Percentiles rank a stretch among this genome's conserved stretches.
Evolutionary conservation across 1,284 basidiomycete species (phyloP).

Genomic region (Melanopsichium pennsylvanicum): DNA sequence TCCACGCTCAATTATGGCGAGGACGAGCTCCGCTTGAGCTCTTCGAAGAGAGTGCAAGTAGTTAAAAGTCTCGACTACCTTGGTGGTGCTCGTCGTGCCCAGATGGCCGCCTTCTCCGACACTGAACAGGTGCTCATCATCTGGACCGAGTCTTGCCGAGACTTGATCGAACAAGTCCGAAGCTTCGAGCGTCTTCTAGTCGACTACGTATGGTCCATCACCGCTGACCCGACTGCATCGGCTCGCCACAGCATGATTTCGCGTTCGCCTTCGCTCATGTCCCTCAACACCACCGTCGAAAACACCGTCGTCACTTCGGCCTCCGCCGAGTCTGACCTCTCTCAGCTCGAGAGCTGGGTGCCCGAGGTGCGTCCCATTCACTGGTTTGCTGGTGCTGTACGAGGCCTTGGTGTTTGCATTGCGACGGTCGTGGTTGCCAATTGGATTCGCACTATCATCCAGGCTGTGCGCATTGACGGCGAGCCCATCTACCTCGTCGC

Average conservation of each 20-base stretch:
- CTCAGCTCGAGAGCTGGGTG: conserved; percentile 13
- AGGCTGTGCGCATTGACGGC: conserved; percentile 23
- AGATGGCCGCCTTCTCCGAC: conserved; percentile 82
- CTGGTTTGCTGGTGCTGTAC: conserved; percentile 18
- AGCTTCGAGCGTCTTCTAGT: conserved; percentile 80
- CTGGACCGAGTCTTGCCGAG: conserved; percentile 77
- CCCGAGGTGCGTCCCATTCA: conserved; percentile 13
- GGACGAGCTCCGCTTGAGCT: conserved; percentile 36
- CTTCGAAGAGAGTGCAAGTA: conserved; percentile 41
- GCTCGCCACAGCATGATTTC: conserved; percentile 29
- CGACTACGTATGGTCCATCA: conserved; percentile 75
- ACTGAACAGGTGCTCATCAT: conserved; percentile 77
- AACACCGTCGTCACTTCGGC: conserved; percentile 12
- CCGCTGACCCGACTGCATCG: conserved; percentile 20
- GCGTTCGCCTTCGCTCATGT: conserved; percentile 25
- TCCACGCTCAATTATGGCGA: conserved; percentile 61
- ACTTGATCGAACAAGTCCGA: conserved; percentile 53
- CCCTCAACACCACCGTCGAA: conserved; percentile 21
- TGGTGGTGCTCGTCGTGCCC: conserved; percentile 78
- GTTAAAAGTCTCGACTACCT: conserved; percentile 72
- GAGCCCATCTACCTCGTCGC: conserved; percentile 18
- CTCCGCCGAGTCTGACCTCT: conserved; percentile 8
- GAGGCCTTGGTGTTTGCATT: conserved; percentile 25
- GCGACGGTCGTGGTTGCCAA: conserved; percentile 22
- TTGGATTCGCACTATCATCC: conserved; percentile 22